Conservation (phyloP, 176 grass and related monocot species). For the Eleusine indica region DNA sequence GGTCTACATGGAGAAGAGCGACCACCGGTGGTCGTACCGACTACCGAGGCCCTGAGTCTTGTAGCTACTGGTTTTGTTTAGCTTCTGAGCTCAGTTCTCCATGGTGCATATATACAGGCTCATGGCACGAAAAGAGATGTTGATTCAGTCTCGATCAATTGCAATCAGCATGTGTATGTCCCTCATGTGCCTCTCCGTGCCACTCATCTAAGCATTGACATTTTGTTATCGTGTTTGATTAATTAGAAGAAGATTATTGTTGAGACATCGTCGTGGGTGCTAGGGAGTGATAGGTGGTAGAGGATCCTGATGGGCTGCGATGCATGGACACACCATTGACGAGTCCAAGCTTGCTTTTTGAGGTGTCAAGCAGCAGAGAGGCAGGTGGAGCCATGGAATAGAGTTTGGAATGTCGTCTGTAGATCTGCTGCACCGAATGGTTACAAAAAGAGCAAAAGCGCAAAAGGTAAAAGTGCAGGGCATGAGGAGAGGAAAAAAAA, state of each 20-base stretch:
- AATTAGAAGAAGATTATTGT: neutral
- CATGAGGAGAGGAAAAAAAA: slow-evolving; percentile 40
- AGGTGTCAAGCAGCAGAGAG: slow-evolving; percentile 48
- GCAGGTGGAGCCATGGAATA: slow-evolving; percentile 16
- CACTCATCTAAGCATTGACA: neutral
- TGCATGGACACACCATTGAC: slow-evolving; percentile 59
- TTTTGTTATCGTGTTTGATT: neutral
- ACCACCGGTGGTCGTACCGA: slow-evolving; percentile 53
- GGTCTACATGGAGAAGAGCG: slow-evolving; percentile 63
- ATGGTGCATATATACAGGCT: slow-evolving; percentile 23
- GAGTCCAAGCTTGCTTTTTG: slow-evolving; percentile 77
- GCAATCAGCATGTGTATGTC: neutral
- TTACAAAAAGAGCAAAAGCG: slow-evolving; percentile 77
- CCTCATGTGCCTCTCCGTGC: neutral
- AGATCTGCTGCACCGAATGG: slow-evolving; percentile 57
- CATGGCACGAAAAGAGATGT: slow-evolving; percentile 48
- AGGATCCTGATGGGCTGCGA: slow-evolving; percentile 24
- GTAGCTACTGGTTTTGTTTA: slow-evolving; percentile 19
- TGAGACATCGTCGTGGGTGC: neutral
- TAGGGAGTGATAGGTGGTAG: slow-evolving; percentile 26
- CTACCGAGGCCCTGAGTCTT: slow-evolving; percentile 46
- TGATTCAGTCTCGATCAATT: slow-evolving; percentile 44
- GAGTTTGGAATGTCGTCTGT: slow-evolving; percentile 80
- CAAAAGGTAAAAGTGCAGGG: slow-evolving; percentile 53
- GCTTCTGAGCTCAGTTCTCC: slow-evolving; percentile 46